A percentile compares a stretch with the other conserved stretches of the same genome.
phyloP scores from a whole-genome alignment of 1,284 basidiomycete species.

The Cutaneotrichosporon cutaneum region DNA sequence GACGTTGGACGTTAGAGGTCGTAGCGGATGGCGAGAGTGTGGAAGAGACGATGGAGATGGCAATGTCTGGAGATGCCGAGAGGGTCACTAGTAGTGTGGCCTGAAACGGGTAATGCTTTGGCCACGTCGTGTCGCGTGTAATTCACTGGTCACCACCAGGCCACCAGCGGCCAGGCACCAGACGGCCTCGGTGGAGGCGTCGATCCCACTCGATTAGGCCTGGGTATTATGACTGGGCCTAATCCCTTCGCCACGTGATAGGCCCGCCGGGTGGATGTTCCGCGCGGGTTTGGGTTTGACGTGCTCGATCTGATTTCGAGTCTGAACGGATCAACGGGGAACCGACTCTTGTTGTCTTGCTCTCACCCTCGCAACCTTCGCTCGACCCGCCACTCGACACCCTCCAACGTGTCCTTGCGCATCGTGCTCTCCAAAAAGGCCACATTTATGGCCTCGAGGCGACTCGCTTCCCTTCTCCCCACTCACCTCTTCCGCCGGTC shows the following conservation, averaged over 20 bases:
- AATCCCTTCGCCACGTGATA: not conserved
- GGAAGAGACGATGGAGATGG: not conserved
- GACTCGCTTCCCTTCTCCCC: slow-evolving; percentile 8
- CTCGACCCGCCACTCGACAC: not conserved
- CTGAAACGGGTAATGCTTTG: not conserved
- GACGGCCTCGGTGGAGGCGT: too few relatives aligned
- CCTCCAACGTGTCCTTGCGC: not conserved
- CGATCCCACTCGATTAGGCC: too few relatives aligned
- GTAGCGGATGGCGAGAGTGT: not conserved
- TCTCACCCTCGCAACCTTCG: not conserved
- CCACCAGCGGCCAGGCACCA: too few relatives aligned
- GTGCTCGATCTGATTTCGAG: not conserved
- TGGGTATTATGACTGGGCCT: too few relatives aligned
- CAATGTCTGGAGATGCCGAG: not conserved
- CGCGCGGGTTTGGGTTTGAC: not conserved
- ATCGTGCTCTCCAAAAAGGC: not conserved
- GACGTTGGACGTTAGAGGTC: not conserved
- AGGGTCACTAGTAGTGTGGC: not conserved
- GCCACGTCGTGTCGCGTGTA: too few relatives aligned
- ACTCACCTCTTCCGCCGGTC: slow-evolving; percentile 4
- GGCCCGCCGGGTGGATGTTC: not conserved
- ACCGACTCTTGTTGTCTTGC: not conserved
- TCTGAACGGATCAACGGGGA: too few relatives aligned
- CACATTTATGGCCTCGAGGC: slow-evolving; percentile 13
- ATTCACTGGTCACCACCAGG: too few relatives aligned